Percentiles rank a stretch among this genome's conserved stretches.
These are phyloP conservation scores for Nymphaea colorata DNA, from an alignment of 164 flowering plant species.

Conservation along the genomic window DNA sequence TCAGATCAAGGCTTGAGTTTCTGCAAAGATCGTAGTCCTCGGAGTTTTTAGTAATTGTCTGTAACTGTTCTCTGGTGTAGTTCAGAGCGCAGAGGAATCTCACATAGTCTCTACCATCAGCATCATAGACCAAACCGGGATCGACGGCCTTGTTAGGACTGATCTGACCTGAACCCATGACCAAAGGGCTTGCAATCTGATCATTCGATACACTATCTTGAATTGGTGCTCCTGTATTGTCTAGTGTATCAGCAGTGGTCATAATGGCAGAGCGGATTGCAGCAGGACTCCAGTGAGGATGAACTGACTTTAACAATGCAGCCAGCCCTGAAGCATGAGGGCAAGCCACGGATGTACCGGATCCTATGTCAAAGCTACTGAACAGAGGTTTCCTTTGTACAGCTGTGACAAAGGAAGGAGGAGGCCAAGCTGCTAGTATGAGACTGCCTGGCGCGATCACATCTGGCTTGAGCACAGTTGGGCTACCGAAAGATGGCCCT, in stretches of 20 bases:
- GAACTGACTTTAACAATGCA: slow-evolving; percentile 25
- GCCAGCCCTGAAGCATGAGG: slow-evolving; percentile 27
- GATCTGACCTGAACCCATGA: background rate
- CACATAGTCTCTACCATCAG: background rate
- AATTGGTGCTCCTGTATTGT: background rate
- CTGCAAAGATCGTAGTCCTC: slow-evolving; percentile 1
- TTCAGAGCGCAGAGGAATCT: background rate
- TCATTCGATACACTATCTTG: background rate
- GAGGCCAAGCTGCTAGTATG: slow-evolving; percentile 36
- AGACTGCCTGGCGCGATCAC: slow-evolving; percentile 51
- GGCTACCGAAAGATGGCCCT: slow-evolving; percentile 37
- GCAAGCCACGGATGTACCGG: slow-evolving; percentile 33
- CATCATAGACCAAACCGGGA: slow-evolving; percentile 1
- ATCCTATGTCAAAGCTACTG: slow-evolving; percentile 18
- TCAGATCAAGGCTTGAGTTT: slow-evolving; percentile 28
- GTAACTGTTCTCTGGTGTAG: slow-evolving; percentile 11
- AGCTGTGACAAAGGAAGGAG: background rate
- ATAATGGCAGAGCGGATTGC: slow-evolving; percentile 25
- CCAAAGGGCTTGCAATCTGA: background rate
- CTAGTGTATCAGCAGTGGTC: background rate
- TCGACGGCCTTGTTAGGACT: slow-evolving; percentile 5
- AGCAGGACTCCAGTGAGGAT: slow-evolving; percentile 35
- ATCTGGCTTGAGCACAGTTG: slow-evolving; percentile 39
- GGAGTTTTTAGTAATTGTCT: slow-evolving; percentile 24
- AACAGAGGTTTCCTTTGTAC: slow-evolving; percentile 9